These are phyloP conservation scores for Chaetomium strumarium DNA, from an alignment of 2,329 filamentous ascomycete genomes.

Conservation along the genomic window DNA sequence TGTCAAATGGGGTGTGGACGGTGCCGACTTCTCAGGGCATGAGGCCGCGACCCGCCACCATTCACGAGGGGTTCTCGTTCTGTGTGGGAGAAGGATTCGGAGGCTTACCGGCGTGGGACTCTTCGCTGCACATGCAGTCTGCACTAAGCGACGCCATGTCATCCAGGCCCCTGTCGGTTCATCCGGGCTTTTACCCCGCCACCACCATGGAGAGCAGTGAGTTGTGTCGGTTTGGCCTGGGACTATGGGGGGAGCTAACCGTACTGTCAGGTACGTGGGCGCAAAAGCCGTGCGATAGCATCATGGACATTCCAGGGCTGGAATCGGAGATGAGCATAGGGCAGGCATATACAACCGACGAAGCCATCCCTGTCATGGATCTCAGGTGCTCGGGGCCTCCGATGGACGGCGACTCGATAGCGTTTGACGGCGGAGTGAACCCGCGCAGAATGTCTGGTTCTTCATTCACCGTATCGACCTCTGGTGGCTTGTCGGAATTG, in stretches of 20 bases:
- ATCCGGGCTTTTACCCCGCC: conserved; percentile 51
- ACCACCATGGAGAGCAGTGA: conserved; percentile 46
- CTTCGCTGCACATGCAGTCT: conserved; percentile 47
- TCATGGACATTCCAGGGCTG: conserved; percentile 48
- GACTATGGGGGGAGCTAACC: conserved; percentile 16
- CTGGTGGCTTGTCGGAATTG: conserved; percentile 59
- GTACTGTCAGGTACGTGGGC: conserved; percentile 41
- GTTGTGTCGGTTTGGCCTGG: conserved; percentile 24
- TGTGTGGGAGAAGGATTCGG: conserved; percentile 49
- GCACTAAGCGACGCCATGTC: conserved; percentile 46
- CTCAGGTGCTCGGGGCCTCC: conserved; percentile 45
- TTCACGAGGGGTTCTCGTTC: conserved; percentile 57
- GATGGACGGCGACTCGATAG: conserved; percentile 46
- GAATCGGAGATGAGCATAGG: conserved; percentile 56
- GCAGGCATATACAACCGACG: conserved; percentile 57
- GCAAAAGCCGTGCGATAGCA: conserved; percentile 52
- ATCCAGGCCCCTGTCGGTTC: conserved; percentile 50
- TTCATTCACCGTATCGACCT: conserved; percentile 66
- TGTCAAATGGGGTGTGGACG: conserved; percentile 47
- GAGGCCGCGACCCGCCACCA: conserved; percentile 51
- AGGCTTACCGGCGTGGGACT: conserved; percentile 51
- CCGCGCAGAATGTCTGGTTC: conserved; percentile 64
- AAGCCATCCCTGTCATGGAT: conserved; percentile 57
- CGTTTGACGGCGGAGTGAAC: conserved; percentile 48
- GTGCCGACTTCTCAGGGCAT: conserved; percentile 47